phyloP scores from a whole-genome alignment of 208 protist species.

The Crithidia sp. region DNA sequence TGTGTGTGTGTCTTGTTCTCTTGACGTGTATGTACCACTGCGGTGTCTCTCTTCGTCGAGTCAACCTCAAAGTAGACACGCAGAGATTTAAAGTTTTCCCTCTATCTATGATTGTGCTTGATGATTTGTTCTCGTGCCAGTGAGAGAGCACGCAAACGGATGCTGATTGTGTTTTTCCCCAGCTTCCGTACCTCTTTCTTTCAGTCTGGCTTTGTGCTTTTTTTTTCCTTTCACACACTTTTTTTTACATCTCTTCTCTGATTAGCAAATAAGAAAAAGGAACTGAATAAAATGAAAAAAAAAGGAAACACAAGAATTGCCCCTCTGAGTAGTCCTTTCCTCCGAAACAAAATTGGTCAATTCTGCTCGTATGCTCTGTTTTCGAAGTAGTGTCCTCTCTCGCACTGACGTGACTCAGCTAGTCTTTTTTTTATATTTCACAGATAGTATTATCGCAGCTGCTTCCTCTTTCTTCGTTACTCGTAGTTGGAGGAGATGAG shows the following conservation, averaged over 20 bases:
- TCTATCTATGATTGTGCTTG: too few relatives aligned
- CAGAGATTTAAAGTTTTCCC: neutral
- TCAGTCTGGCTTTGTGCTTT: neutral
- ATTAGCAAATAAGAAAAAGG: neutral
- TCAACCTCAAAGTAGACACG: neutral
- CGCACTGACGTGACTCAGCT: too few relatives aligned
- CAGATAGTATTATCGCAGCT: too few relatives aligned
- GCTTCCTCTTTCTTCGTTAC: neutral
- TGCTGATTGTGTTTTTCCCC: too few relatives aligned
- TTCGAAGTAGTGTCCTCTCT: too few relatives aligned
- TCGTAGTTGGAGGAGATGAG: neutral
- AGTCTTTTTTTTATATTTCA: too few relatives aligned
- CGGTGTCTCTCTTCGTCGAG: neutral
- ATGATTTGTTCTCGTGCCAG: too few relatives aligned
- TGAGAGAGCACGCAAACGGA: too few relatives aligned
- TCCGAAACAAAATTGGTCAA: too few relatives aligned
- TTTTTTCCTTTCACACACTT: neutral
- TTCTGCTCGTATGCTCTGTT: too few relatives aligned
- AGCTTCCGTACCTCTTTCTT: neutral
- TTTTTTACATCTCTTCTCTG: neutral
- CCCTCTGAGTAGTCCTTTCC: too few relatives aligned
- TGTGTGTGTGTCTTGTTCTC: neutral
- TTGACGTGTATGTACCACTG: slow-evolving; percentile 2
- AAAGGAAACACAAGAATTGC: neutral
- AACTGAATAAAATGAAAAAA: neutral